Conservation (phyloP, 495 filamentous ascomycete species). For the Venustampulla echinocandica region DNA sequence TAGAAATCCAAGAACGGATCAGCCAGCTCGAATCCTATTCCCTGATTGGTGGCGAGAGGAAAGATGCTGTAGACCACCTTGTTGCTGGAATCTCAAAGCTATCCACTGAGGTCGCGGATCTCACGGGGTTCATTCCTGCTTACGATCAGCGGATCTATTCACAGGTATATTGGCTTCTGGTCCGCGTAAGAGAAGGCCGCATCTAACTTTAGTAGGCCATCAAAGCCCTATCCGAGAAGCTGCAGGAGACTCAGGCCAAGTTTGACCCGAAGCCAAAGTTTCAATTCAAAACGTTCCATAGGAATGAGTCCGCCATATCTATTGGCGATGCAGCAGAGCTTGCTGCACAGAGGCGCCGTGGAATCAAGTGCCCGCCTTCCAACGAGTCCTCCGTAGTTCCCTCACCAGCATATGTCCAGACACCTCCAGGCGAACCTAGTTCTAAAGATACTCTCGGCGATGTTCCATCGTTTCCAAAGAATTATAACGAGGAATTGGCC, state of each 20-base stretch:
- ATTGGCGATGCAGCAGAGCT: conserved; percentile 47
- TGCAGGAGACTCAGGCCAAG: conserved; percentile 47
- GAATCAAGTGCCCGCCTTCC: conserved; percentile 31
- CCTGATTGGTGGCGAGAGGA: conserved; percentile 46
- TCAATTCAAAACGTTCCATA: conserved; percentile 57
- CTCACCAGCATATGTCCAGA: conserved; percentile 44
- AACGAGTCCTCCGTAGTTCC: conserved; percentile 40
- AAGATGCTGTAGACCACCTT: conserved; percentile 59
- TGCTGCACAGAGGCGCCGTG: conserved; percentile 36
- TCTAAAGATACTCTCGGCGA: conserved; percentile 25
- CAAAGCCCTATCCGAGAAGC: conserved; percentile 57
- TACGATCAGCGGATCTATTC: conserved; percentile 71
- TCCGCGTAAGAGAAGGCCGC: background rate
- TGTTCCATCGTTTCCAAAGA: conserved; percentile 28
- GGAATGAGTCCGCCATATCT: conserved; percentile 48
- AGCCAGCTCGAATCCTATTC: conserved; percentile 42
- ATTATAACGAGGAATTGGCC: conserved; percentile 43
- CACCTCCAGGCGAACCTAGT: conserved; percentile 32
- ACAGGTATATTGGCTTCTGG: conserved; percentile 38
- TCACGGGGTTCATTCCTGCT: conserved; percentile 57
- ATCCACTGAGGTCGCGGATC: conserved; percentile 60
- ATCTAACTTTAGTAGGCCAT: conserved; percentile 43
- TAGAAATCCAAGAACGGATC: conserved; percentile 57
- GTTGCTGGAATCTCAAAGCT: conserved; percentile 57
- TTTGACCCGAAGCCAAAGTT: conserved; percentile 62